Evolutionary conservation across 2,329 filamentous ascomycete species (phyloP).

Genomic region (Colletotrichum sp.): DNA sequence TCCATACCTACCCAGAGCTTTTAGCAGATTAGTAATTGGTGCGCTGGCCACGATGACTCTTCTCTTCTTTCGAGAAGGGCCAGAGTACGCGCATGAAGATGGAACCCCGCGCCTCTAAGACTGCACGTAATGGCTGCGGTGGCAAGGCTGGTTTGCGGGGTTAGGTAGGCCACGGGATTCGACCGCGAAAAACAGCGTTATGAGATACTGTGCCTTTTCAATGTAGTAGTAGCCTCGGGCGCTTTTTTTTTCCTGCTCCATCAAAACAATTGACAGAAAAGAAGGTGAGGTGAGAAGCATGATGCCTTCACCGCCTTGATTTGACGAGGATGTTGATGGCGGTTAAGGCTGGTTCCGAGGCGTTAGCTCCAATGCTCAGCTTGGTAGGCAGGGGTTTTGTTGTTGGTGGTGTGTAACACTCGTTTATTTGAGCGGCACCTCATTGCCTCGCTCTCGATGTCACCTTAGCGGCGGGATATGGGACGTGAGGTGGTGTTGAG

Average conservation of each 20-base stretch:
- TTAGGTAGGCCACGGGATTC: not conserved
- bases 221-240: not conserved
- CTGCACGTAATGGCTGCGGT: constrained; percentile 12
- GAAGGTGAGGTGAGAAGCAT: not conserved
- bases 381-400: not conserved
- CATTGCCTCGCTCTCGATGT: not conserved
- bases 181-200: not conserved
- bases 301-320: constrained; percentile 3
- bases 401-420: not conserved
- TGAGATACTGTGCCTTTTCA: not conserved
- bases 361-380: not conserved
- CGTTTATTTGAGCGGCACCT: not conserved
- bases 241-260: not conserved
- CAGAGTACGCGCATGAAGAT: not conserved
- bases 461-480: not conserved
- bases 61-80: not conserved
- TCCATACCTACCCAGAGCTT: not conserved
- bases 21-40: not conserved
- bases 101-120: not conserved
- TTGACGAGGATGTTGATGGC: not conserved
- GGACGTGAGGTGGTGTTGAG: not conserved
- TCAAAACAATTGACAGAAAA: not conserved
- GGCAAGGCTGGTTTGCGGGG: not conserved
- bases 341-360: not conserved
- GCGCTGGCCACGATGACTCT: not conserved